These are phyloP conservation scores for Phalaenopsis equestris DNA, from an alignment of 106 monocot species.

Conservation along the genomic window DNA sequence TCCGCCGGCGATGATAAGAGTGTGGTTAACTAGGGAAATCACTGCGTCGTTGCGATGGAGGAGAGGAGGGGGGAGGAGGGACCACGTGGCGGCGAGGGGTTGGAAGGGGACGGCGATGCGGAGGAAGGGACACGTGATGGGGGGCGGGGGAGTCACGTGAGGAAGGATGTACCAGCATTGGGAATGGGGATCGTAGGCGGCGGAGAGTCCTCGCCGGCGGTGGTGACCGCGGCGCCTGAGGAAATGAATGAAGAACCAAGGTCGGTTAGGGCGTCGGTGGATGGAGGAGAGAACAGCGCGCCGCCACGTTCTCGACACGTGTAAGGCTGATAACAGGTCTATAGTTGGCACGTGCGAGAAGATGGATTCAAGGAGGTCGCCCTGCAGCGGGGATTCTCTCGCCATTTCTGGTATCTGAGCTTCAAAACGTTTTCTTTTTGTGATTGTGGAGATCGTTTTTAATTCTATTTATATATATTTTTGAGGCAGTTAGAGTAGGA, in stretches of 20 bases:
- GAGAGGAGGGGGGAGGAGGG: slow-evolving; percentile 9
- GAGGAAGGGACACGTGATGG: slow-evolving; percentile 7
- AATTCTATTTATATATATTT: too few relatives aligned
- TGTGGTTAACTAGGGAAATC: slow-evolving; percentile 28
- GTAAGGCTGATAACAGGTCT: slow-evolving; percentile 30
- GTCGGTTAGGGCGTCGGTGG: slow-evolving; percentile 18
- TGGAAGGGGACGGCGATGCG: slow-evolving; percentile 12
- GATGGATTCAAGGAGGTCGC: slow-evolving; percentile 37
- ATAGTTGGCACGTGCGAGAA: slow-evolving; percentile 28
- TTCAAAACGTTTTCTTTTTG: neutral
- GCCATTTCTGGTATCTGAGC: neutral
- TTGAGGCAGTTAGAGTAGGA: neutral
- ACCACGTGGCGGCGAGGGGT: slow-evolving; percentile 20
- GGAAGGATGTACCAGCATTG: slow-evolving; percentile 21
- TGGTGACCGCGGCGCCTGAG: slow-evolving; percentile 5
- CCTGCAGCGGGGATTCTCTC: slow-evolving; percentile 14
- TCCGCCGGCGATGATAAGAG: slow-evolving; percentile 39
- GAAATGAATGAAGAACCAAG: slow-evolving; percentile 35
- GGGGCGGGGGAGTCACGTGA: neutral
- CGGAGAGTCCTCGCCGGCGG: slow-evolving; percentile 1
- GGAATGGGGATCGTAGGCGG: slow-evolving; percentile 40
- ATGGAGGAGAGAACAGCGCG: slow-evolving; percentile 25
- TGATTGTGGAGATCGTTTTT: neutral
- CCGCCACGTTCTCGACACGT: slow-evolving; percentile 41
- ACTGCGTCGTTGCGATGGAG: slow-evolving; percentile 43